Base-by-base conservation (phyloP, 495 filamentous ascomycete species). In the Penicillium taxi region DNA sequence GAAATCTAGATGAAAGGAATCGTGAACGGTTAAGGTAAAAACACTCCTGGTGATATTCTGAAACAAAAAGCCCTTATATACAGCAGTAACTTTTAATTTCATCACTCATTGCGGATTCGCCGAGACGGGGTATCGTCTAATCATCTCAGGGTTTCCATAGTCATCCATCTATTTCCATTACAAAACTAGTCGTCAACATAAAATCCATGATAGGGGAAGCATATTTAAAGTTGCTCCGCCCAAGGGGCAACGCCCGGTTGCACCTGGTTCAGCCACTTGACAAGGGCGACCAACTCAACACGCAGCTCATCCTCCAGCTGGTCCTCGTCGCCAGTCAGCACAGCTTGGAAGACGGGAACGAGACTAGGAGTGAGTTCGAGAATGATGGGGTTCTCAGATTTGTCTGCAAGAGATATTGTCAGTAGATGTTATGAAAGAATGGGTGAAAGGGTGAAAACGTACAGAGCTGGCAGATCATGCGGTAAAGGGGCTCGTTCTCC, bases 401-500 rank as follows among this genome's bases (percentile, higher is more conserved):
- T 77, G 61, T 94, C n/a, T n/a, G n/a, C n/a, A n/a, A n/a, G n/a
- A n/a, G n/a, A n/a, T n/a, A n/a, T n/a, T n/a, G n/a, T n/a, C n/a
- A n/a, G n/a, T n/a, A n/a, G n/a, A n/a, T n/a, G n/a, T n/a, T n/a
- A n/a, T n/a, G n/a, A n/a, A n/a, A n/a, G n/a, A n/a, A n/a, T n/a
- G n/a, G n/a, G n/a, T n/a, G n/a, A n/a, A n/a, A n/a, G n/a, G n/a
- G n/a, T n/a, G n/a, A n/a, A n/a, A n/a, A n/a, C n/a, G n/a, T n/a
- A n/a, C n/a, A 96, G 38, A 96, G 70, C 57, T 82, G 76, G 55
- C 85, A 79, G 51, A 98, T 75, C 76, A 85, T 89, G 48, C 80
- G 72, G 63, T 80, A 98, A 23, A 96, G 76, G 8, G 90, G 85
- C 42, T 84, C 81, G 66, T 98, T 96, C 75, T 98, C 91, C 60